Evolutionary conservation across 148 eudicot species (phyloP).

Genomic region (Chenopodium suecicum): DNA sequence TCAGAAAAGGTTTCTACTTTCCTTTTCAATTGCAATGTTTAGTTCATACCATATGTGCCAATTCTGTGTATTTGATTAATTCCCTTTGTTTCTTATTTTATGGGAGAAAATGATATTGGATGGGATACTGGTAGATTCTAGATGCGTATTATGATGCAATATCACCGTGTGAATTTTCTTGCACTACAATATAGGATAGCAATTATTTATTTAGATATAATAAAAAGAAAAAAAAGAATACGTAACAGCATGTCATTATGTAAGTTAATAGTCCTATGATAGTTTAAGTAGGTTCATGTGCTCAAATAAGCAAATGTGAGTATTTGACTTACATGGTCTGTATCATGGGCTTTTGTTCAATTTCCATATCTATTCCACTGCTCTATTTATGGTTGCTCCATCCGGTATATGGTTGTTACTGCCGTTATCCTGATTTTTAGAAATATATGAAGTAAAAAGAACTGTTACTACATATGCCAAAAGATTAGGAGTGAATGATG

Average conservation of each 20-base stretch:
- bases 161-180: neutral
- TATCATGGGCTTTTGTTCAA: neutral
- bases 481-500: neutral
- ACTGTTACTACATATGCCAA: neutral
- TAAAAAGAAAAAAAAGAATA: too few relatives aligned
- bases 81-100: neutral
- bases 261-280: too few relatives aligned
- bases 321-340: neutral
- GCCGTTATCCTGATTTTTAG: neutral
- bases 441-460: neutral
- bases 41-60: constrained; percentile 14
- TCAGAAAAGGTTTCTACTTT: constrained; percentile 41
- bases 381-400: neutral
- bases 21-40: neutral
- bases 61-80: neutral
- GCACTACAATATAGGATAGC: neutral
- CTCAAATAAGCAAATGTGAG: neutral
- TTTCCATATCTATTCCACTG: neutral
- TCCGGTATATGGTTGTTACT: neutral
- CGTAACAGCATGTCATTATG: too few relatives aligned
- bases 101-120: neutral
- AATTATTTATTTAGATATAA: too few relatives aligned
- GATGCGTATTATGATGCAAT: neutral
- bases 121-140: neutral
- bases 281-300: neutral